Percentiles rank a stretch among this genome's conserved stretches.
Conservation (phyloP, 1,284 basidiomycete species). For the Agroathelia rolfsii region DNA sequence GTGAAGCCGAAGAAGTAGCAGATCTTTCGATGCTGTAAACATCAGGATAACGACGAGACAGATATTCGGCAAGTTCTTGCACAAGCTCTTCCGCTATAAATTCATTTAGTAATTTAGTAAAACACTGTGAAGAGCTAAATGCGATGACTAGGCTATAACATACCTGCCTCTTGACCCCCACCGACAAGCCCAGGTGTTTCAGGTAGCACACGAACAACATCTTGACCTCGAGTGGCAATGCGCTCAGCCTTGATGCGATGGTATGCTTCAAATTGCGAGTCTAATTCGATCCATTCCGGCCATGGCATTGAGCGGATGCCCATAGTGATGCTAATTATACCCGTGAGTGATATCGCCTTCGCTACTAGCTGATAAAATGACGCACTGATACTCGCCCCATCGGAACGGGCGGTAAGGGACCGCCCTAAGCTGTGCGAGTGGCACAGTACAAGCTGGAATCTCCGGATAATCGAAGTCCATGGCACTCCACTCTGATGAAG, state of each 20-base stretch:
- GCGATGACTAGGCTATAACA: conserved; percentile 10
- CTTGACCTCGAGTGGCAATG: conserved; percentile 36
- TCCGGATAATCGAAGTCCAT: conserved; percentile 42
- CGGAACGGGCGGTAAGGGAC: conserved; percentile 56
- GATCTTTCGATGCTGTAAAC: conserved; percentile 43
- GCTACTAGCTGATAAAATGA: conserved; percentile 9
- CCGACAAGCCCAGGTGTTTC: conserved; percentile 36
- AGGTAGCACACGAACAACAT: conserved; percentile 39
- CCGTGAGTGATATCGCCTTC: conserved; percentile 5
- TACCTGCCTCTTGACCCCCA: conserved; percentile 48
- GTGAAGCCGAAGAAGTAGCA: conserved; percentile 13
- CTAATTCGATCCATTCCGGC: conserved; percentile 64
- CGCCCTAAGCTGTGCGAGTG: conserved; percentile 36
- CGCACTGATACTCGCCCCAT: conserved; percentile 54
- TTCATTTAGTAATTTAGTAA: conserved; percentile 1
- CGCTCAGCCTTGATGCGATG: conserved; percentile 46
- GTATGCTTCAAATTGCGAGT: conserved; percentile 42
- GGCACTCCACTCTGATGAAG: conserved; percentile 35
- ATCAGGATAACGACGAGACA: conserved; percentile 51
- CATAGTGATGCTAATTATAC: conserved; percentile 50
- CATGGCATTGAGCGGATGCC: conserved; percentile 58
- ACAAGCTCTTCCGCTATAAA: conserved; percentile 48
- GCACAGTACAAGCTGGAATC: conserved; percentile 29
- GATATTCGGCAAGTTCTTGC: conserved; percentile 56
- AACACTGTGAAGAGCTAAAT: conserved; percentile 1